These are phyloP conservation scores for Fusarium cyanostomum DNA, from an alignment of 2,329 filamentous ascomycete genomes.

Conservation along the genomic window DNA sequence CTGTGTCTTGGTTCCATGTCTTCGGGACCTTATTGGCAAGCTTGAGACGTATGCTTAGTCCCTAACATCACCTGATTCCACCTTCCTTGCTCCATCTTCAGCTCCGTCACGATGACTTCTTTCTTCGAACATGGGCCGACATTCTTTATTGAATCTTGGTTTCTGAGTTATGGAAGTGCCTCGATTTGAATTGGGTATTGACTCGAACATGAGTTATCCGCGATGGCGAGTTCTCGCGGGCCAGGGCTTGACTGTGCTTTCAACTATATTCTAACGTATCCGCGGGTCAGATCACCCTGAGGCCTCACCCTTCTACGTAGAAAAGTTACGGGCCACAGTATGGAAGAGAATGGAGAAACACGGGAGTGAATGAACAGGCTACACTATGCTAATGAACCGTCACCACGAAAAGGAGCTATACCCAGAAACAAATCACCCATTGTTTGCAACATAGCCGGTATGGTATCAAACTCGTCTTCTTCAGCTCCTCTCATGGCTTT, in stretches of 20 bases:
- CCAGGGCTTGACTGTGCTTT: background rate
- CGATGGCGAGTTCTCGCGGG: background rate
- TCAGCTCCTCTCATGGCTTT: conserved; percentile 11
- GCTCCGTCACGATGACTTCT: conserved; percentile 9
- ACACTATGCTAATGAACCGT: conserved; percentile 32
- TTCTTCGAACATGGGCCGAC: conserved; percentile 8
- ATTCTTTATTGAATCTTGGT: background rate
- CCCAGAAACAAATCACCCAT: conserved; percentile 23
- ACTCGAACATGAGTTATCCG: background rate
- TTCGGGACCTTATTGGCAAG: background rate
- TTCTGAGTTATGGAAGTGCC: conserved; percentile 1
- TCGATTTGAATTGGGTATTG: background rate
- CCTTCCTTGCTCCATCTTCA: conserved; percentile 17
- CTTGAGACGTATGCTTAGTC: background rate
- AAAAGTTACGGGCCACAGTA: background rate
- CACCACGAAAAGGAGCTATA: conserved; percentile 16
- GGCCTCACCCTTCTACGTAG: background rate
- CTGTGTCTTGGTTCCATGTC: background rate
- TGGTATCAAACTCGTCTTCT: conserved; percentile 17
- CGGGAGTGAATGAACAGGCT: conserved; percentile 35
- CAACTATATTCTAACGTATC: background rate
- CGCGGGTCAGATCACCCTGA: background rate
- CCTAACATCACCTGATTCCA: background rate
- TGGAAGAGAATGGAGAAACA: conserved; percentile 1
- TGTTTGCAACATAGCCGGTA: conserved; percentile 4